Evolutionary conservation across 148 eudicot species (phyloP).

Genomic region (Chenopodium suecicum): DNA sequence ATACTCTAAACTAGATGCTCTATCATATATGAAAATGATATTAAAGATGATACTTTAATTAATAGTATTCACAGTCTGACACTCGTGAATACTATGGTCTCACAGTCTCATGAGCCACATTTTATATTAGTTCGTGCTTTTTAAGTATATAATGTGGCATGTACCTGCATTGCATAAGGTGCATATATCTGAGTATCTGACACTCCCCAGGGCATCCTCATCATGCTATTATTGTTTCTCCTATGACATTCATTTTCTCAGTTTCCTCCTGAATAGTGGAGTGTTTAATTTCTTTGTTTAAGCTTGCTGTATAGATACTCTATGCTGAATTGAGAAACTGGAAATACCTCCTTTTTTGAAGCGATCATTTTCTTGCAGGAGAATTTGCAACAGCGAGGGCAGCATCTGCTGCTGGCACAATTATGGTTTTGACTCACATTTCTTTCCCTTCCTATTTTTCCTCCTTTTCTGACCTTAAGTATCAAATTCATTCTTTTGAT

Average conservation of each 20-base stretch:
- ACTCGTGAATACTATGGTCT: too few relatives aligned
- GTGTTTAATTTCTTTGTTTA: background rate
- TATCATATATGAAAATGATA: background rate
- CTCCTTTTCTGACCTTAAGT: background rate
- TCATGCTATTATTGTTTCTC: background rate
- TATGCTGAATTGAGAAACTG: background rate
- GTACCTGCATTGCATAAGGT: background rate
- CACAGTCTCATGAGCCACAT: background rate
- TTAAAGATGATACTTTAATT: background rate
- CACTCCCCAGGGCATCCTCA: background rate
- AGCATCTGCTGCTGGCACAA: constrained; percentile 78
- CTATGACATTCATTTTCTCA: background rate
- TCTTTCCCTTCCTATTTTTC: background rate
- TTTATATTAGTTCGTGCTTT: background rate
- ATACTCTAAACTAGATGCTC: background rate
- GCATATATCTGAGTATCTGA: background rate
- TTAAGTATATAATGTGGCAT: background rate
- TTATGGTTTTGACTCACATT: constrained; percentile 55
- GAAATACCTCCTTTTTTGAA: background rate
- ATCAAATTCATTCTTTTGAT: background rate
- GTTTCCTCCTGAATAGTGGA: background rate
- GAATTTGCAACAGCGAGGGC: constrained; percentile 90
- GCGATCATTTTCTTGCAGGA: constrained; percentile 45
- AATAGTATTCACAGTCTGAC: background rate
- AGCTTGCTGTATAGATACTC: background rate